Evolutionary conservation across 768 basidiomycete species (phyloP).

Genomic region (Tricholoma flavovirens): DNA sequence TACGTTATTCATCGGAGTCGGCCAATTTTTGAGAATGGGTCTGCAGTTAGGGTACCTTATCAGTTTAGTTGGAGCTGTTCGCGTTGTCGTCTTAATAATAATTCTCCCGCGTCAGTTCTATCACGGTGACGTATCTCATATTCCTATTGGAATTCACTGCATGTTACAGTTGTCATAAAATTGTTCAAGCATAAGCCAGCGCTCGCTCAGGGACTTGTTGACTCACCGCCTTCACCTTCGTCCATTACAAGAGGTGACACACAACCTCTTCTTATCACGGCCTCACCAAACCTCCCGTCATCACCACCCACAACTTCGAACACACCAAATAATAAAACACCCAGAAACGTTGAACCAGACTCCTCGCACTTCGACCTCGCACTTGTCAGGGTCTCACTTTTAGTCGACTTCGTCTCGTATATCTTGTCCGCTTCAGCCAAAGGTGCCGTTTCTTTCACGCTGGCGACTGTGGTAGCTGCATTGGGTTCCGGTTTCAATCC

Average conservation of each 20-base stretch:
- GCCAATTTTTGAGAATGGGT: neutral
- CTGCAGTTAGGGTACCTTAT: slow-evolving; percentile 57
- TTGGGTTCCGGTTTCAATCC: slow-evolving; percentile 62
- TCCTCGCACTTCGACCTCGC: slow-evolving; percentile 61
- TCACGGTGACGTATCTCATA: neutral
- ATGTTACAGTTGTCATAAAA: neutral
- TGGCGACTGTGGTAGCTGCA: slow-evolving; percentile 43
- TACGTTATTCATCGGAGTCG: neutral
- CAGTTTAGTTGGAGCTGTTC: slow-evolving; percentile 44
- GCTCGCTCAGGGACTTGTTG: slow-evolving; percentile 19
- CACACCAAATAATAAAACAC: slow-evolving; percentile 11
- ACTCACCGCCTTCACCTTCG: slow-evolving; percentile 20
- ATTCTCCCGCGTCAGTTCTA: slow-evolving; percentile 53
- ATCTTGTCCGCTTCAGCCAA: slow-evolving; percentile 42
- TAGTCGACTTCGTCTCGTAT: slow-evolving; percentile 51
- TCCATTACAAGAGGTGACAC: slow-evolving; percentile 19
- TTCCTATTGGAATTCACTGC: neutral
- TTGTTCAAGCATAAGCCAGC: neutral
- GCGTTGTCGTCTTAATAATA: slow-evolving; percentile 50
- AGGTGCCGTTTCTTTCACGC: slow-evolving; percentile 44
- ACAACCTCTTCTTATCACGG: slow-evolving; percentile 25
- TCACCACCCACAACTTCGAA: neutral
- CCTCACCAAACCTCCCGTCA: slow-evolving; percentile 16
- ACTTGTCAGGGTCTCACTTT: slow-evolving; percentile 56
- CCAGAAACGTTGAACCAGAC: slow-evolving; percentile 33